phyloP scores from a whole-genome alignment of 352 stramenopile genomes.

The Globisporangium cylindrosporum region DNA sequence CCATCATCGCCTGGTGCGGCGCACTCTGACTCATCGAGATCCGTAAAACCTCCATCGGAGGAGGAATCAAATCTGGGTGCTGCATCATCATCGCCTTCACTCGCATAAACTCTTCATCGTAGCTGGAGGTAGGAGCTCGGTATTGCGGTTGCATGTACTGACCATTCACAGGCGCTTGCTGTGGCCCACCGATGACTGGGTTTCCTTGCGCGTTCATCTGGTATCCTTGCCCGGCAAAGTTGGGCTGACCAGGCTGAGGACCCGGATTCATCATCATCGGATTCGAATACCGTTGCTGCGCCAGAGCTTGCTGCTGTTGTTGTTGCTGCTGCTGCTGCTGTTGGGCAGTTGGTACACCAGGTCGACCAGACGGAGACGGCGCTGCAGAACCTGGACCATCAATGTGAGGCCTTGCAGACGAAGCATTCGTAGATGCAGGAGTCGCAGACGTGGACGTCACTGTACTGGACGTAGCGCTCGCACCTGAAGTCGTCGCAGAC shows the following conservation, averaged over 20 bases:
- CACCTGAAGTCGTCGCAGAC: constrained; percentile 17
- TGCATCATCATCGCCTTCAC: constrained; percentile 90
- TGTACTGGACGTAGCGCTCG: constrained; percentile 16
- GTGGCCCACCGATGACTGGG: constrained; percentile 25
- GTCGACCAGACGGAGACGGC: constrained; percentile 21
- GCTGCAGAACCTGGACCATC: constrained; percentile 25
- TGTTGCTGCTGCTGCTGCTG: not conserved
- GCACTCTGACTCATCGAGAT: constrained; percentile 79
- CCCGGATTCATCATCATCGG: constrained; percentile 76
- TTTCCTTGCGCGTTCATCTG: constrained; percentile 56
- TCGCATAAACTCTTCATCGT: constrained; percentile 84
- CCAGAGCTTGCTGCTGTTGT: constrained; percentile 10
- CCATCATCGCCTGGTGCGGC: constrained; percentile 63
- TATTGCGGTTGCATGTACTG: constrained; percentile 75
- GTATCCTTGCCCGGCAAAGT: constrained; percentile 48
- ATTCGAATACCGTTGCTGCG: constrained; percentile 47
- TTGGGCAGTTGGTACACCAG: constrained; percentile 24
- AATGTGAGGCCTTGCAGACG: constrained; percentile 70
- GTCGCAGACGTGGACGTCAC: constrained; percentile 20
- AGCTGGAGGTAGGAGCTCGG: constrained; percentile 59
- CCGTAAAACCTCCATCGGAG: constrained; percentile 82
- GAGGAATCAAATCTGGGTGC: constrained; percentile 82
- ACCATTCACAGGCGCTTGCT: constrained; percentile 33
- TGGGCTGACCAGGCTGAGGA: constrained; percentile 29
- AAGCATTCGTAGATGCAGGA: constrained; percentile 44